Evolutionary conservation across 1,139 yeast species (phyloP).

Genomic region (Yamadazyma songkhlaensis): DNA sequence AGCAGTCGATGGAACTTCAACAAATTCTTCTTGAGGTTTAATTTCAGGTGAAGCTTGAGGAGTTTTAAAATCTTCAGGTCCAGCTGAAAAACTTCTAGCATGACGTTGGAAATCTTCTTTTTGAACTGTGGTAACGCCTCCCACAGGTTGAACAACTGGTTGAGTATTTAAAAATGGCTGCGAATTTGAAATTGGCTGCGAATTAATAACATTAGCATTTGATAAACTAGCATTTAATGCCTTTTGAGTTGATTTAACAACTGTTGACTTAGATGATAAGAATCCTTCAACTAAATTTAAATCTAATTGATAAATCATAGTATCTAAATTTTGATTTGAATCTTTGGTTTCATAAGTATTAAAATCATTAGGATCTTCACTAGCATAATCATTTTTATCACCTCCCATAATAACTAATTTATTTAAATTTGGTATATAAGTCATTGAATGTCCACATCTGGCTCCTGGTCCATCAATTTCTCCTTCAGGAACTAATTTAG

Average conservation of each 20-base stretch:
- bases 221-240: conserved; percentile 9
- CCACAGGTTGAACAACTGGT: conserved; percentile 8
- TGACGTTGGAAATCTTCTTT: conserved; percentile 28
- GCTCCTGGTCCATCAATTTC: conserved; percentile 63
- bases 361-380: conserved; percentile 33
- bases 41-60: conserved; percentile 39
- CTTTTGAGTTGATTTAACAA: conserved; percentile 15
- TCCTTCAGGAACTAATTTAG: conserved; percentile 49
- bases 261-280: conserved; percentile 21
- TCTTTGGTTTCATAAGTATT: conserved; percentile 50
- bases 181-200: not conserved
- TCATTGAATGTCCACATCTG: conserved; percentile 92
- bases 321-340: conserved; percentile 45
- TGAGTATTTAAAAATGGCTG: conserved; percentile 13
- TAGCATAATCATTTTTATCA: conserved; percentile 62
- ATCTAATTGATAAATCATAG: conserved; percentile 66
- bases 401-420: conserved; percentile 91
- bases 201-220: not conserved
- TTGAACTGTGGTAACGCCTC: conserved; percentile 3
- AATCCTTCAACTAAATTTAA: conserved; percentile 35
- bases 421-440: conserved; percentile 62
- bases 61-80: conserved; percentile 43
- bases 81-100: conserved; percentile 39
- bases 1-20: conserved; percentile 28
- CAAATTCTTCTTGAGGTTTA: conserved; percentile 17